phyloP scores from a whole-genome alignment of 176 grass and related monocot species.

The Melocanna baccifera region DNA sequence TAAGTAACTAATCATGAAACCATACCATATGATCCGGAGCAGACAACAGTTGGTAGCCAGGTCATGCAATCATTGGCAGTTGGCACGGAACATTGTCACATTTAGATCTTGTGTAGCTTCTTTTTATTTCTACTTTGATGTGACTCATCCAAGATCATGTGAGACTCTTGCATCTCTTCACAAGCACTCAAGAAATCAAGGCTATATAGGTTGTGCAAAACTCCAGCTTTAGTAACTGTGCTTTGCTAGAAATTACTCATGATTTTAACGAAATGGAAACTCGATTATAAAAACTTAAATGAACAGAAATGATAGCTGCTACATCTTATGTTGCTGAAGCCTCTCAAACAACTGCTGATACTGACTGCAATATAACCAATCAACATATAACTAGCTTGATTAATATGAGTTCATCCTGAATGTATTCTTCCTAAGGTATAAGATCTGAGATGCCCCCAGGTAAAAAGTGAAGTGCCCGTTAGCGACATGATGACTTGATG shows the following conservation, averaged over 20 bases:
- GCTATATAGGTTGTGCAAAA: background rate
- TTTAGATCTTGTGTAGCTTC: background rate
- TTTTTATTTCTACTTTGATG: background rate
- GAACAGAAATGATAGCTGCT: background rate
- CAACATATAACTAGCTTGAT: background rate
- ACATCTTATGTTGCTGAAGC: background rate
- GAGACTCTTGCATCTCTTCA: background rate
- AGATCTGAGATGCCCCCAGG: no score
- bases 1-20: background rate
- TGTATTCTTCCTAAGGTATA: background rate
- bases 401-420: conserved; percentile 1
- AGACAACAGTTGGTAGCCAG: background rate
- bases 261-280: background rate
- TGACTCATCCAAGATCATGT: background rate
- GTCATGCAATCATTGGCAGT: background rate
- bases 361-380: background rate
- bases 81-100: background rate
- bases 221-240: background rate
- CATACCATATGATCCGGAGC: background rate
- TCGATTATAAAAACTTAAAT: background rate
- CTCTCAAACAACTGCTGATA: background rate
- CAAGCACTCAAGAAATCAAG: background rate
- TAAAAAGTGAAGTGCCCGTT: background rate
- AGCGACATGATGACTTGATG: background rate
- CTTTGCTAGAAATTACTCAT: background rate